Conservation (phyloP, 805 yeast genomes). For the Debaryomyces castellii region DNA sequence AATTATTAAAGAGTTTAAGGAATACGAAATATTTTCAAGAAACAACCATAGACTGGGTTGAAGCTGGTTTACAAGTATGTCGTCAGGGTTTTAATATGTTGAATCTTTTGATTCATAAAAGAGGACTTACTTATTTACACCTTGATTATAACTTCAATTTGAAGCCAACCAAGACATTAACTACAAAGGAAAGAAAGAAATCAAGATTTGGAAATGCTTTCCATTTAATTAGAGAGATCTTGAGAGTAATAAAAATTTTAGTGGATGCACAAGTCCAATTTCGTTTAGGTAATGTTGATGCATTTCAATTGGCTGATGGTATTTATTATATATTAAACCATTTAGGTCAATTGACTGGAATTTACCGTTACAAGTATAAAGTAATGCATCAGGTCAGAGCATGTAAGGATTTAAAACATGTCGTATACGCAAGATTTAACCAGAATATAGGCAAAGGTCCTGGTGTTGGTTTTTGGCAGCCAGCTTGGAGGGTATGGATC, state of each 20-base stretch:
- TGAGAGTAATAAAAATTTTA: constrained; percentile 77
- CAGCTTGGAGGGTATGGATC: constrained; percentile 97
- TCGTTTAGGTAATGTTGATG: constrained; percentile 86
- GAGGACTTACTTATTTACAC: constrained; percentile 89
- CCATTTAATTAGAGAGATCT: constrained; percentile 86
- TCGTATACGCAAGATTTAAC: constrained; percentile 83
- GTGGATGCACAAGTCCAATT: constrained; percentile 95
- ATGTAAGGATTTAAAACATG: constrained; percentile 92
- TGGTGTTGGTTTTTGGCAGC: constrained; percentile 99
- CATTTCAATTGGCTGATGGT: constrained; percentile 94
- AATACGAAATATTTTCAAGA: constrained; percentile 87
- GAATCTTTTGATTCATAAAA: constrained; percentile 82
- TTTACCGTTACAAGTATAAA: constrained; percentile 92
- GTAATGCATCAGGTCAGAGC: constrained; percentile 98
- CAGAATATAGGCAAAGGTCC: constrained; percentile 93
- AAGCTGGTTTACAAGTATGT: constrained; percentile 93
- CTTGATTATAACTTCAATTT: constrained; percentile 92
- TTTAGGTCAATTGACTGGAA: constrained; percentile 93
- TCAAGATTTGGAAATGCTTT: constrained; percentile 96
- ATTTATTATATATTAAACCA: constrained; percentile 87
- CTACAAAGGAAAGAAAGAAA: constrained; percentile 93
- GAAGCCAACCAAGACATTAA: constrained; percentile 93
- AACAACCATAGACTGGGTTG: constrained; percentile 96
- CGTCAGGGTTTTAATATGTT: constrained; percentile 94
- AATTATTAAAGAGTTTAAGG: constrained; percentile 63